A percentile compares a stretch with the other conserved stretches of the same genome.
These are phyloP conservation scores for Yamadazyma paraphyllophila DNA, from an alignment of 805 yeast genomes.

Conservation along the genomic window DNA sequence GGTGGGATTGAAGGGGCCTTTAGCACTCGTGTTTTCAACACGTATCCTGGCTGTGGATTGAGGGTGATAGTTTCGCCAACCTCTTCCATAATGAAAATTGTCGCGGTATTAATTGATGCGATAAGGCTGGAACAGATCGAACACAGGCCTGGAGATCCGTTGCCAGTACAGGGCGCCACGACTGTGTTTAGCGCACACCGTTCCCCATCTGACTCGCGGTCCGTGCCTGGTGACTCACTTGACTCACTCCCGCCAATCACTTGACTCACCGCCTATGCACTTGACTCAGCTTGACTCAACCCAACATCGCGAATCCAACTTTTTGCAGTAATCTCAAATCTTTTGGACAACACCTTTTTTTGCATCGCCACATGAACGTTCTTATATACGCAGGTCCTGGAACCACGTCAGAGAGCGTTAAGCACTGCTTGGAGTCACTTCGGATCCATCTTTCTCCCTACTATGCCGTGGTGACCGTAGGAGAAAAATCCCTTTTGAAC, in stretches of 20 bases:
- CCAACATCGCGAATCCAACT: slow-evolving; percentile 3
- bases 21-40: slow-evolving; percentile 59
- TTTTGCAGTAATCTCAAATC: background rate
- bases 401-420: slow-evolving; percentile 81
- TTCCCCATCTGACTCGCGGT: no score
- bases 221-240: slow-evolving; percentile 1
- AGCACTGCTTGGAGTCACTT: slow-evolving; percentile 76
- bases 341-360: no score
- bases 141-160: no score
- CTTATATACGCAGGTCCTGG: slow-evolving; percentile 59
- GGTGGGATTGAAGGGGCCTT: slow-evolving; percentile 22
- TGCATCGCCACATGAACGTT: slow-evolving; percentile 28
- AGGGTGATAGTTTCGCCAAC: slow-evolving; percentile 20
- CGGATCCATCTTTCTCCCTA: slow-evolving; percentile 75
- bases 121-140: no score
- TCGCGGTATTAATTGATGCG: background rate
- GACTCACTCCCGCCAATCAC: background rate
- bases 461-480: slow-evolving; percentile 79
- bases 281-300: slow-evolving; percentile 3
- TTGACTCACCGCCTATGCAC: background rate
- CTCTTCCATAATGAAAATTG: slow-evolving; percentile 12
- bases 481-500: slow-evolving; percentile 55
- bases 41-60: slow-evolving; percentile 68
- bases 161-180: no score
- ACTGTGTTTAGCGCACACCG: no score